These are phyloP conservation scores for Kwoniella newhampshirensis DNA, from an alignment of 768 basidiomycete species.

Conservation along the genomic window DNA sequence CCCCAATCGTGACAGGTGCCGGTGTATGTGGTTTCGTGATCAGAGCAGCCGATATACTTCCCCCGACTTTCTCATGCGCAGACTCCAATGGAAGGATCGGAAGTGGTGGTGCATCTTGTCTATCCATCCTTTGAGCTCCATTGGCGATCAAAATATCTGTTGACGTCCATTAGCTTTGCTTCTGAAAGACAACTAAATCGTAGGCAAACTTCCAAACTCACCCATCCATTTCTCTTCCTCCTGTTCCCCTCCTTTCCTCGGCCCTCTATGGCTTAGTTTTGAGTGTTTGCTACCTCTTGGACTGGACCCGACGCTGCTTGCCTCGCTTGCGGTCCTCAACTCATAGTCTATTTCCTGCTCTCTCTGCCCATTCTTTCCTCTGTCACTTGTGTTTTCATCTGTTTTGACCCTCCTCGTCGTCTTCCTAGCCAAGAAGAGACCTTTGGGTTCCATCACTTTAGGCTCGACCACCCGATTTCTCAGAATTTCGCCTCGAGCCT, in stretches of 20 bases:
- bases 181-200: background rate
- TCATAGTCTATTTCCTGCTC: constrained; percentile 43
- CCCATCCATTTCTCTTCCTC: constrained; percentile 52
- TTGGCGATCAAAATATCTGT: constrained; percentile 47
- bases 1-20: no score
- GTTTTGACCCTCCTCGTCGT: constrained; percentile 21
- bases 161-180: background rate
- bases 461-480: constrained; percentile 4
- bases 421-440: constrained; percentile 20
- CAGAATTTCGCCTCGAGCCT: background rate
- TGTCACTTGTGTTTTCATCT: constrained; percentile 12
- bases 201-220: constrained; percentile 19
- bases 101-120: constrained; percentile 24
- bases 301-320: constrained; percentile 23
- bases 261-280: no score
- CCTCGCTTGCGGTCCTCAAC: constrained; percentile 37
- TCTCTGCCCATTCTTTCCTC: constrained; percentile 9
- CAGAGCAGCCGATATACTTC: constrained; percentile 21
- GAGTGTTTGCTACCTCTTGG: no score
- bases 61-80: background rate
- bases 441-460: constrained; percentile 18
- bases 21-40: constrained; percentile 6
- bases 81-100: background rate
- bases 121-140: constrained; percentile 46
- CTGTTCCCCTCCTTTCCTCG: constrained; percentile 3